Base-by-base conservation (phyloP, 129 eudicot genomes). In the sunflower (Helianthus annuus) region DNA sequence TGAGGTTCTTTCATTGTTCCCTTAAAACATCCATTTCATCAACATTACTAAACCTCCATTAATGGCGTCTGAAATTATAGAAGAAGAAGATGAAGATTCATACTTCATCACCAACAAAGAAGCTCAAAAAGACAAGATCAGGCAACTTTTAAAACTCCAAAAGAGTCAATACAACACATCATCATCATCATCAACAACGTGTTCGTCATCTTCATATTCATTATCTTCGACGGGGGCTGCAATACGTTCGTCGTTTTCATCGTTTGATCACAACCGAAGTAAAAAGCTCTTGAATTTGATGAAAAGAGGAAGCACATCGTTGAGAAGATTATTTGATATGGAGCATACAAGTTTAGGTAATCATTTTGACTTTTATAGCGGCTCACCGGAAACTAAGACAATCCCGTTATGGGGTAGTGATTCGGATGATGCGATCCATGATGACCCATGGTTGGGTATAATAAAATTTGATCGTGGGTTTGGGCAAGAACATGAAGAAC, bases 401-500 rank as follows among this genome's bases (percentile, higher is more conserved):
- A 77, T 84, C 69, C 88, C 81, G 42, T 80, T 89, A 73, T 89
- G 92, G 96, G 96, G 90, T 8, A 86, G 96, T 34, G 95, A 88
- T 64, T 40, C 87, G 4, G 96, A 90, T 52, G 90, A 86, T 10
- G 79, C 76, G 44, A 27, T 60, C 53, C 85, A 71, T 22, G 86
- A 82, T 27, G 93, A 87, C 83, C 88, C 93, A n/a, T 86, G 96
- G 96, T 59, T 77, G 29, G 86, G 75, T 12, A 81, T 84, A 9
- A 77, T 64, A 12, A 59, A 69, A 44, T 51, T 52, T 29, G 59
- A 59, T 14, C 34, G 14, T 45, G 65, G 14, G 13, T 24, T 68
- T 19, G 60, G 11, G 56, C 64, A 64, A 42, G 59, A 72, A 32
- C 45, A 4, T 1, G 48, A 65, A 62, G 67, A 75, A 68, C 22